These are phyloP conservation scores for Lentinula edodes DNA, from an alignment of 768 basidiomycete genomes.

Conservation along the genomic window DNA sequence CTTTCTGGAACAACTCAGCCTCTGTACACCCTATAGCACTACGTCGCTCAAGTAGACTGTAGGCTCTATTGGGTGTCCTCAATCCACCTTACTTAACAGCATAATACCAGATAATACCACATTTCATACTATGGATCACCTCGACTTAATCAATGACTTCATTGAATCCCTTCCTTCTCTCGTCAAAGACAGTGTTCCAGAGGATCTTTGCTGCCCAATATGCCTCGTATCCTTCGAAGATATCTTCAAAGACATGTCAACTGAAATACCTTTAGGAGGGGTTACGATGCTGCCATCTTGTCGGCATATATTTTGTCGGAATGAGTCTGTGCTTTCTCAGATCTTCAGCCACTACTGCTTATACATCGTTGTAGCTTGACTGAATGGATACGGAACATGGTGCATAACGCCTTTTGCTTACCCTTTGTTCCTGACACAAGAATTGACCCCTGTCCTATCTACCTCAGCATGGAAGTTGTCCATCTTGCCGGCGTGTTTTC, in stretches of 20 bases:
- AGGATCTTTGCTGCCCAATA: constrained; percentile 60
- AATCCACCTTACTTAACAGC: not conserved
- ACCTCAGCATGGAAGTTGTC: constrained; percentile 65
- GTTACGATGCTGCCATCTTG: constrained; percentile 56
- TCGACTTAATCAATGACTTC: constrained; percentile 27
- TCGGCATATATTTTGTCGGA: constrained; percentile 62
- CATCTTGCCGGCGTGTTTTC: constrained; percentile 59
- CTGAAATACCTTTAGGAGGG: constrained; percentile 20
- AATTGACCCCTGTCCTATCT: not conserved
- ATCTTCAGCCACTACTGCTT: not conserved
- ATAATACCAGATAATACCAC: not conserved
- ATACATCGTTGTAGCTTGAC: constrained; percentile 35
- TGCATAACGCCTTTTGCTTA: constrained; percentile 20
- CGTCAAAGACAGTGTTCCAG: constrained; percentile 28
- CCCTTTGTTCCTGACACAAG: not conserved
- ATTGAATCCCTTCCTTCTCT: constrained; percentile 42
- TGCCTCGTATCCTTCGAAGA: constrained; percentile 49
- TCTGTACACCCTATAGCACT: too few species aligned
- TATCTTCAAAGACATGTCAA: not conserved
- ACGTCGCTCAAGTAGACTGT: too few species aligned
- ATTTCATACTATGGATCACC: constrained; percentile 6
- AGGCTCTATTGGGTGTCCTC: too few species aligned
- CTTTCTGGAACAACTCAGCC: too few species aligned
- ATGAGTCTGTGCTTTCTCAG: constrained; percentile 41
- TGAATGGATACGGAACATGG: constrained; percentile 62